Conservation (phyloP, 2,329 filamentous ascomycete genomes). For the Penicillium sp. region DNA sequence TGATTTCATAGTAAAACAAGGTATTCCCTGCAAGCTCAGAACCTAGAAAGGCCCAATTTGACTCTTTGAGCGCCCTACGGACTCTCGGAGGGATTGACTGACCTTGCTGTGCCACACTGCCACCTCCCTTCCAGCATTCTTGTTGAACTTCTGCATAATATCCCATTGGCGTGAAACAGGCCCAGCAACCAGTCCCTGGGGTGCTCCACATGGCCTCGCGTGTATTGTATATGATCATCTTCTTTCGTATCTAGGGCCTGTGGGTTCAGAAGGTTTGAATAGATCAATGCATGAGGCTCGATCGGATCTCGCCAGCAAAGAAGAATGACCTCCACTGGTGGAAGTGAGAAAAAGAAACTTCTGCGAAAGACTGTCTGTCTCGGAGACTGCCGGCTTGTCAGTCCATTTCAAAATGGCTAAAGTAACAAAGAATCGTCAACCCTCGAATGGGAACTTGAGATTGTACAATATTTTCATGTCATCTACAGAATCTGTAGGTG, state of each 20-base stretch:
- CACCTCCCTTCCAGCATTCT: conserved; percentile 17
- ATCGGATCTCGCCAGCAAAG: background rate
- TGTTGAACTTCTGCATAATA: conserved; percentile 12
- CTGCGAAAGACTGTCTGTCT: background rate
- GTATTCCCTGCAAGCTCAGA: background rate
- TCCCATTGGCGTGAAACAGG: conserved; percentile 16
- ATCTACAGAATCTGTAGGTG: background rate
- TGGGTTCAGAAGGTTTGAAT: background rate
- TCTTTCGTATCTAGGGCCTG: background rate
- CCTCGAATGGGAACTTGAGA: background rate
- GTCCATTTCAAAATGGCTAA: background rate
- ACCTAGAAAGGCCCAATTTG: background rate
- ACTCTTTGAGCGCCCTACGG: background rate
- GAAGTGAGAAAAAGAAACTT: background rate
- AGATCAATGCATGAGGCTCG: background rate
- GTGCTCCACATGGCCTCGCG: conserved; percentile 18
- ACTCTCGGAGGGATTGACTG: background rate
- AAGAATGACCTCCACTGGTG: background rate
- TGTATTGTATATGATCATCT: conserved; percentile 18
- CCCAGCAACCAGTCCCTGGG: conserved; percentile 3
- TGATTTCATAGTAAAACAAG: background rate
- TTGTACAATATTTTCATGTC: no score
- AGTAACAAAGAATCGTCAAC: background rate
- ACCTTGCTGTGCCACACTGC: conserved; percentile 1
- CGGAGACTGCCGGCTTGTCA: background rate